Percentiles rank a stretch among this genome's conserved stretches.
phyloP scores from a whole-genome alignment of 2,329 filamentous ascomycete genomes.

The Colletotrichum neosansevieriae region DNA sequence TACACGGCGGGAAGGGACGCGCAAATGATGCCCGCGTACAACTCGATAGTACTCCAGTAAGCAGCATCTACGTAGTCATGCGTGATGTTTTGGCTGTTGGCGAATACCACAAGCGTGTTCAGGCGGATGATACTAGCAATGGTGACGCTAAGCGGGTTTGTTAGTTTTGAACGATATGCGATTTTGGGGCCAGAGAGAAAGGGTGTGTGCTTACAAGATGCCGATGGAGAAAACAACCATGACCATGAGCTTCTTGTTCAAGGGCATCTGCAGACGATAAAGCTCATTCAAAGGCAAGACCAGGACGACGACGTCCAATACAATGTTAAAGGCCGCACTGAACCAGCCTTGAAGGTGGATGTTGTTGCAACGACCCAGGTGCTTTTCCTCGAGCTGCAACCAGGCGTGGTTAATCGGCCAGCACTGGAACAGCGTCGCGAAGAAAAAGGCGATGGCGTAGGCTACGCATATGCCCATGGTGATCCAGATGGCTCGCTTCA shows the following conservation, averaged over 20 bases:
- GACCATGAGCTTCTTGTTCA: constrained; percentile 40
- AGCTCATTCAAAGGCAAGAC: constrained; percentile 40
- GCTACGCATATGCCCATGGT: constrained; percentile 7
- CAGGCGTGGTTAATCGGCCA: constrained; percentile 29
- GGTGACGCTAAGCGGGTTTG: not conserved
- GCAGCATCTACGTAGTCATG: constrained; percentile 24
- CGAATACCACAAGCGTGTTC: constrained; percentile 17
- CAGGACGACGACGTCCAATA: constrained; percentile 42
- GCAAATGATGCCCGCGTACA: constrained; percentile 19
- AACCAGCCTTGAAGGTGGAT: constrained; percentile 26
- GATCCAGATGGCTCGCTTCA: constrained; percentile 7
- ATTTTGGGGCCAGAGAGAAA: too few relatives aligned
- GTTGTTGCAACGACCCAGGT: constrained; percentile 18
- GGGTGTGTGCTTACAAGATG: constrained; percentile 33
- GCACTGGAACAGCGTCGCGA: constrained; percentile 24
- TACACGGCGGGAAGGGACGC: constrained; percentile 28
- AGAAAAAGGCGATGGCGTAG: constrained; percentile 21
- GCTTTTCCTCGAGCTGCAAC: constrained; percentile 6
- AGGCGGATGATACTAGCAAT: constrained; percentile 25
- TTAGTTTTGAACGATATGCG: not conserved
- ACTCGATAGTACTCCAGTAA: constrained; percentile 37
- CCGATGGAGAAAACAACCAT: constrained; percentile 42
- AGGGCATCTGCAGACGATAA: constrained; percentile 40
- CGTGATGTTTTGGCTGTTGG: constrained; percentile 17
- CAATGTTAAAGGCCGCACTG: constrained; percentile 40